A percentile compares a stretch with the other conserved stretches of the same genome.
These are phyloP conservation scores for Teratosphaeria viscida DNA, from an alignment of 2,329 filamentous ascomycete species.

Conservation along the genomic window DNA sequence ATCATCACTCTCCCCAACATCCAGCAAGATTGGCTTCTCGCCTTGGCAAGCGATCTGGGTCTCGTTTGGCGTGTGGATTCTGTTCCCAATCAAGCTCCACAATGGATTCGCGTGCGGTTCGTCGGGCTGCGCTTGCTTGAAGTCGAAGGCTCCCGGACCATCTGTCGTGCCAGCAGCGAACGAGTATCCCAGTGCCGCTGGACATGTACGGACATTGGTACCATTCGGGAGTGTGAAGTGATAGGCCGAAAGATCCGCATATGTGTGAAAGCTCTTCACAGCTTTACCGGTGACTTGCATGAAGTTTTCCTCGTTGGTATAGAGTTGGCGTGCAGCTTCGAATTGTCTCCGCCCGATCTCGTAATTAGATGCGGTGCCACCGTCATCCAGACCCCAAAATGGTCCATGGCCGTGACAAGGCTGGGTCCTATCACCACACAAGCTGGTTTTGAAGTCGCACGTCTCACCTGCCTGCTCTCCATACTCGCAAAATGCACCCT, in stretches of 20 bases:
- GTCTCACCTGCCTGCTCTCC: slow-evolving; percentile 51
- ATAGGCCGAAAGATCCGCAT: slow-evolving; percentile 69
- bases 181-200: slow-evolving; percentile 79
- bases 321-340: slow-evolving; percentile 47
- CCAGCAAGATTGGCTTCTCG: slow-evolving; percentile 75
- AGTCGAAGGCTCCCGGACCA: slow-evolving; percentile 84
- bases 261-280: slow-evolving; percentile 77
- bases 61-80: slow-evolving; percentile 59
- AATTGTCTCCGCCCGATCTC: slow-evolving; percentile 69
- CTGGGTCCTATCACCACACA: slow-evolving; percentile 63
- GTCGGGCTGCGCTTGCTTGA: slow-evolving; percentile 74
- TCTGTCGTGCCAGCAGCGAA: slow-evolving; percentile 91
- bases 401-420: slow-evolving; percentile 66
- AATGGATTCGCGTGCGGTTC: slow-evolving; percentile 65
- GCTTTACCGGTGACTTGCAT: slow-evolving; percentile 50
- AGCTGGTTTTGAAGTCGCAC: slow-evolving; percentile 73
- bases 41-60: slow-evolving; percentile 67
- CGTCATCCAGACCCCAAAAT: slow-evolving; percentile 54
- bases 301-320: slow-evolving; percentile 35
- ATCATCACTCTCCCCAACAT: slow-evolving; percentile 66
- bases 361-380: slow-evolving; percentile 57
- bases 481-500: slow-evolving; percentile 84
- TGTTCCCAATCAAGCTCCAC: slow-evolving; percentile 64
- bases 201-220: slow-evolving; percentile 61
- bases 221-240: slow-evolving; percentile 66